phyloP scores from a whole-genome alignment of 306 rosid species.

The Cucumis hystrix region DNA sequence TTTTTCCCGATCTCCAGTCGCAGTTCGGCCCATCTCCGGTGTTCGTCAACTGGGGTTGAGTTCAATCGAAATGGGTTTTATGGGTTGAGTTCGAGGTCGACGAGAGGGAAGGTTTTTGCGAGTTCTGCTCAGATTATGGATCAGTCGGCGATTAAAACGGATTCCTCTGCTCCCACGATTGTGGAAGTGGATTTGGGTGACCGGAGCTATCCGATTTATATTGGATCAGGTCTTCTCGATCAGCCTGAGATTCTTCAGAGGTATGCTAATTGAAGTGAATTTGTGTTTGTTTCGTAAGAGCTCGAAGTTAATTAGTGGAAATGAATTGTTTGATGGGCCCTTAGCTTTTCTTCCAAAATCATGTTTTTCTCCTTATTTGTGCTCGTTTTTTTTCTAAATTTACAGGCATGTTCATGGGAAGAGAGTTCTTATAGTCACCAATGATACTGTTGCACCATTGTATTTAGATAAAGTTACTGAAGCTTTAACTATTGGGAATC shows the following conservation, averaged over 20 bases:
- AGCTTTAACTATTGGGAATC: constrained; percentile 70
- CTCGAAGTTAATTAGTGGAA: neutral
- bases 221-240: constrained; percentile 70
- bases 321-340: neutral
- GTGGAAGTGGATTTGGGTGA: constrained; percentile 78
- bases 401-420: constrained; percentile 89
- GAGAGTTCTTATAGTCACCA: constrained; percentile 88
- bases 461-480: constrained; percentile 67
- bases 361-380: neutral
- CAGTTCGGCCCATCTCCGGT: constrained; percentile 18
- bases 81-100: constrained; percentile 9
- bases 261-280: constrained; percentile 11
- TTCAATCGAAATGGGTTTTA: constrained; percentile 12
- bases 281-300: neutral
- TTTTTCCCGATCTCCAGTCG: constrained; percentile 17
- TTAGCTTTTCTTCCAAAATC: neutral
- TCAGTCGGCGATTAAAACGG: constrained; percentile 26
- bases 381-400: neutral
- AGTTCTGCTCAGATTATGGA: constrained; percentile 55
- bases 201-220: constrained; percentile 92
- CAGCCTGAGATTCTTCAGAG: constrained; percentile 65
- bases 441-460: constrained; percentile 57
- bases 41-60: constrained; percentile 1
- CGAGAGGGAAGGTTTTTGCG: constrained; percentile 28
- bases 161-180: constrained; percentile 18